Base-by-base conservation (phyloP, 371 early-diverging fungal species). In the Nosema muscidifuracis region DNA sequence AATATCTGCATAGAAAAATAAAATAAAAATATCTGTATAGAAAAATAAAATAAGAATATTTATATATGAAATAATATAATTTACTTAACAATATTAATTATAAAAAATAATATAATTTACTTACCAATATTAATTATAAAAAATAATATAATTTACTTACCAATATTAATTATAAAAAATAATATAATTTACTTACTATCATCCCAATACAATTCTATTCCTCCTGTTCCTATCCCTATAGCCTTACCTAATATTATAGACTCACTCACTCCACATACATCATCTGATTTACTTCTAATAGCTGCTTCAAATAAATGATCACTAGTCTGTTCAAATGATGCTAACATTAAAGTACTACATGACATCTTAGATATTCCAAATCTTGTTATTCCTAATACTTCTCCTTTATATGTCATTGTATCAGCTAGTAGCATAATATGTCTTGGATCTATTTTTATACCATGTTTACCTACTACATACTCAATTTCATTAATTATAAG, bases 301-400 rank as follows among this genome's bases (percentile, higher is more conserved):
- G 97, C 89, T 0, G 97, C 97, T 58, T 96, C 93, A 80, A 97
- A 95, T 77, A 99, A 84, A 78, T 95, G 95, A 78, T 99, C 99
- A 0, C 93, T 91, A 0, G 99, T 97, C 86, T 94, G 94, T 84
- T 99, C 99, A 82, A 99, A 99, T 38, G 94, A 93, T 0, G 97
- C 97, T 77, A 95, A 86, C 93, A 95, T 97, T 71, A 97, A 88
- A n/a, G 95, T 96, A 77, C 90, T 89, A 80, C 92, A 92, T 80
- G 91, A 92, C 94, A 95, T 95, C 86, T 94, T 94, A 67, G 92
- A 89, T 67, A 99, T 92, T 82, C 99, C 99, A 84, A 92, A 93
- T 36, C 99, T 90, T 24, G 96, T 97, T 70, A 99, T 95, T 75
- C 97, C 97, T 26, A 95, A 84, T 2, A 97, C 89, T 83, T 95